Evolutionary conservation across 1,139 yeast species (phyloP), one percentile per base, ranked within the genome.

Genomic region (Debaryomyces singareniensis): DNA sequence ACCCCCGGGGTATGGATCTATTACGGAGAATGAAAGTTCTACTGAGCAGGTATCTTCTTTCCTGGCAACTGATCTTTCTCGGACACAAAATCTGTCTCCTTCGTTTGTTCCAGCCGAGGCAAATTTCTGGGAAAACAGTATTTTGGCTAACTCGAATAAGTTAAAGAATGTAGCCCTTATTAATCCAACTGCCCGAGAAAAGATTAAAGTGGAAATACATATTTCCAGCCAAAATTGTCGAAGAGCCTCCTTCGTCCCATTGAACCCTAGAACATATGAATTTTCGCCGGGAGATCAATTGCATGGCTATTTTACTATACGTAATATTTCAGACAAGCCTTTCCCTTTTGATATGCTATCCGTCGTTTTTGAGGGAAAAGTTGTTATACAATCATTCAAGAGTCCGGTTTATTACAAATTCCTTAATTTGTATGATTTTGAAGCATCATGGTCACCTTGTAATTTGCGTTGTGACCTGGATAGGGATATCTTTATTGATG

Each of bases 371-470:
- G 63, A 58, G 35, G 63, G 63, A 1, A 35, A 45, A 1, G 33
- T 54, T 7, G 51, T 55, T 5, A 51, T 55, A 3, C 36, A 52
- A 51, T 33, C 44, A 47, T 6, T 39, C 50, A 13, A 63, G 65
- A 1, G 29, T 55, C 24, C 35, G 4, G 41, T 46, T 1, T 55
- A 54, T 9, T 58, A 50, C 37, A 60, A 57, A 35, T 65, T 65
- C 37, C 48, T 66, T 33, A 64, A 61, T 35, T 66, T 67, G 71
- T 48, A 62, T 25, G 73, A 67, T 38, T 45, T 67, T 20, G 65
- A 61, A 47, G 73, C 73, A 2, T 58, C 64, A 22, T 67, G 73
- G 73, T 52, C 68, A 5, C 66, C 55, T 40, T 69, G 72, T 16
- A 66, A 66, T 39, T 66, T 67, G 20, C 68, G 62, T 39, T 67